phyloP scores from a whole-genome alignment of 192 early-diverging fungal species.

The Dispira parvispora region DNA sequence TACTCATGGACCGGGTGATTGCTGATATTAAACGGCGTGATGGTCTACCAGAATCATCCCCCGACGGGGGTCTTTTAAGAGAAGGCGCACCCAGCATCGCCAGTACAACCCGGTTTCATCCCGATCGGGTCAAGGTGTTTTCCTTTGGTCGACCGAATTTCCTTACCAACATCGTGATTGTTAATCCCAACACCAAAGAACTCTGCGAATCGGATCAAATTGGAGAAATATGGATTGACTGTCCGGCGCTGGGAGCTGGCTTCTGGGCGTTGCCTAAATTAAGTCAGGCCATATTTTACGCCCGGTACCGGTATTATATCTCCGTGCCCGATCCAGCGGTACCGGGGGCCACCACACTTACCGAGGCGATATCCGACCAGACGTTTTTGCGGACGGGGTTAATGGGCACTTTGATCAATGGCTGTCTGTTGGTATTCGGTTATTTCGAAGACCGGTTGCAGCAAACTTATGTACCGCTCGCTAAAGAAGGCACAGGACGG shows the following conservation, averaged over 20 bases:
- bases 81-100: not conserved
- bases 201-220: conserved; percentile 54
- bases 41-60: not conserved
- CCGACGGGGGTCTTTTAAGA: not conserved
- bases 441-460: conserved; percentile 55
- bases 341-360: conserved; percentile 18
- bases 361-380: conserved; percentile 34
- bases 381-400: conserved; percentile 63
- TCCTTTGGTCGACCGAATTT: conserved; percentile 24
- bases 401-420: conserved; percentile 48
- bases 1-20: not conserved
- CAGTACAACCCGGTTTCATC: not conserved
- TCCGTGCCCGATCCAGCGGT: conserved; percentile 34
- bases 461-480: not conserved
- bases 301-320: conserved; percentile 22
- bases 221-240: conserved; percentile 76
- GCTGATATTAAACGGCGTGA: conserved; percentile 1
- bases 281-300: conserved; percentile 55
- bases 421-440: conserved; percentile 58
- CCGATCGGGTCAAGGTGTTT: conserved; percentile 1
- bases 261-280: conserved; percentile 67
- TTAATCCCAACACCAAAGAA: conserved; percentile 63
- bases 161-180: conserved; percentile 47
- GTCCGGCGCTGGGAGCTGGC: conserved; percentile 48
- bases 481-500: not conserved